phyloP scores from a whole-genome alignment of 352 stramenopile genomes.

The Pythium brassicae region DNA sequence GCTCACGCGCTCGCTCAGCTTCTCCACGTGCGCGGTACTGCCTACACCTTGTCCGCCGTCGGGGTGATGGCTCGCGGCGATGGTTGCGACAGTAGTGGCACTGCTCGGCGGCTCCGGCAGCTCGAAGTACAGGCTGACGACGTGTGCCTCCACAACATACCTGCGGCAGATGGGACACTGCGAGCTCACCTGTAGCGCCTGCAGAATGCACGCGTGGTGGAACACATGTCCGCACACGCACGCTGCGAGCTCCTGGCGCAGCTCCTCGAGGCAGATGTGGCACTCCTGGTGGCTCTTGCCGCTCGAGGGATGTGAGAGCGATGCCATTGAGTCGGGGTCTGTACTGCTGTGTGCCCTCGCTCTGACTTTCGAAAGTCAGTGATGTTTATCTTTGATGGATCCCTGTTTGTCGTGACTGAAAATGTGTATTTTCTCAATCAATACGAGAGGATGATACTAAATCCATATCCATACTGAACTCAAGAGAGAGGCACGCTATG shows the following conservation, averaged over 20 bases:
- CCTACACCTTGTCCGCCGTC: neutral
- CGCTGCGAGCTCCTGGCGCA: slow-evolving; percentile 51
- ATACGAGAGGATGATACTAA: no score
- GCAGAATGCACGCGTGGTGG: slow-evolving; percentile 64
- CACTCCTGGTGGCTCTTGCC: slow-evolving; percentile 62
- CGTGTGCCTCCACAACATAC: slow-evolving; percentile 28
- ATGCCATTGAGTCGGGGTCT: slow-evolving; percentile 4
- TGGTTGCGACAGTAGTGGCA: neutral
- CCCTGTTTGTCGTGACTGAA: no score
- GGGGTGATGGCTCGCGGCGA: neutral
- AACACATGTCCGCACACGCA: slow-evolving; percentile 73
- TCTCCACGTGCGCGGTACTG: slow-evolving; percentile 21
- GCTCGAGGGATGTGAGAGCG: neutral
- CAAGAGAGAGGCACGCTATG: no score
- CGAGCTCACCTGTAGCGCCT: slow-evolving; percentile 63
- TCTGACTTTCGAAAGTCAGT: neutral
- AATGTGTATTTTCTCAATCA: no score
- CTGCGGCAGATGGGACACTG: slow-evolving; percentile 75
- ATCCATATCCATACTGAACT: no score
- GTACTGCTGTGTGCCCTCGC: no score
- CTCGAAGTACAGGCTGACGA: slow-evolving; percentile 71
- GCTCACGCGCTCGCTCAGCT: slow-evolving; percentile 48
- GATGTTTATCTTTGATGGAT: no score
- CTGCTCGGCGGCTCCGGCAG: slow-evolving; percentile 22
- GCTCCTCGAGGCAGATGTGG: slow-evolving; percentile 81